phyloP scores from a whole-genome alignment of 1,284 basidiomycete species.

The Ceratobasidium theobromae region DNA sequence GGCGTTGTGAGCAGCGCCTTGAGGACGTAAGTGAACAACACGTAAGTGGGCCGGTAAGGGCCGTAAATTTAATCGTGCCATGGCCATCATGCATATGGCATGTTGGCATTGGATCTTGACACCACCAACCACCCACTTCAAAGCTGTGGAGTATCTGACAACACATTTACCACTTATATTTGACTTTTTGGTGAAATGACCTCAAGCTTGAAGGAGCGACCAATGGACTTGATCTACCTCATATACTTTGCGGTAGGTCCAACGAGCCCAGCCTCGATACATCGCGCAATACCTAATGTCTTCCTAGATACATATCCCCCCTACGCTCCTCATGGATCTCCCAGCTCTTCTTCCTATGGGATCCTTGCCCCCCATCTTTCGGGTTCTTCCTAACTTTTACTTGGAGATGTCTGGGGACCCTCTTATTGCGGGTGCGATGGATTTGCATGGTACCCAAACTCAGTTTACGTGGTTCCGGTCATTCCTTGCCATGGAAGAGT shows the following conservation, averaged over 20 bases:
- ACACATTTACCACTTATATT: background rate
- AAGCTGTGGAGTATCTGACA: no score
- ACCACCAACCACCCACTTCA: no score
- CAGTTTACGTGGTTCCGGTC: constrained; percentile 60
- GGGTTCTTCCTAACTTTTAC: constrained; percentile 46
- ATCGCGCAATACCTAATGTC: background rate
- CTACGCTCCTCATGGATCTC: constrained; percentile 65
- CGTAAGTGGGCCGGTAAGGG: no score
- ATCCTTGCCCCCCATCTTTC: constrained; percentile 52
- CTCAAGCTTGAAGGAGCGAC: constrained; percentile 45
- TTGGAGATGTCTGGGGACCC: constrained; percentile 61
- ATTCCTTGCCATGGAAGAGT: constrained; percentile 60
- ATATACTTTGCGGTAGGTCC: constrained; percentile 61
- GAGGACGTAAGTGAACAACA: no score
- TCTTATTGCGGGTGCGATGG: constrained; percentile 56
- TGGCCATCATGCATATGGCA: no score
- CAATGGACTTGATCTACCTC: constrained; percentile 64
- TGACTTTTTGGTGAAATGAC: background rate
- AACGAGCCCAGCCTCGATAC: background rate
- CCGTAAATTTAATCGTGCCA: no score
- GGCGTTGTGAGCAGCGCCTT: no score
- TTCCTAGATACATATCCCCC: constrained; percentile 60
- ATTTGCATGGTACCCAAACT: constrained; percentile 46
- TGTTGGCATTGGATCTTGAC: no score
- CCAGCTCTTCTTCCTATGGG: constrained; percentile 63